Evolutionary conservation across 202 grass and related monocot species (phyloP), one percentile per base, ranked within the genome.

Genomic region (Setaria italica): DNA sequence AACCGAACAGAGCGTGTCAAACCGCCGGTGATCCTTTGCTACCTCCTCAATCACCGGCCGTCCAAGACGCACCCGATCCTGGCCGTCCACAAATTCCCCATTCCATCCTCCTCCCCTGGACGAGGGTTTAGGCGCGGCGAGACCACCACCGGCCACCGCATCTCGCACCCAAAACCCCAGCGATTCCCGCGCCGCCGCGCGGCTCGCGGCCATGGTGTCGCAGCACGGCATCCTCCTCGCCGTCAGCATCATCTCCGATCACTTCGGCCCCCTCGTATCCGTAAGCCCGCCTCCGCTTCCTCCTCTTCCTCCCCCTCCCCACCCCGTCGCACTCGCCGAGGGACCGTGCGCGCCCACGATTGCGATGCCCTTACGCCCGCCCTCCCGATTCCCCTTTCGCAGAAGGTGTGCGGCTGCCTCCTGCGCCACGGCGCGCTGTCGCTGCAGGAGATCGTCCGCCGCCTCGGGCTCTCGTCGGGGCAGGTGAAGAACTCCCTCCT

Each of bases 401-500:
- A 99, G 91, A 96, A 91, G 90, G 93, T 99, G 37, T 92, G 88
- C 78, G 37, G 77, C 6, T 92, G 96, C 90, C 90, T 99, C 13
- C 90, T 96, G 67, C 84, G 62, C 66, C 85, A 80, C 32, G 85
- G 93, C 30, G 30, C 86, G 66, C 88, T 99, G 9, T 81, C 88
- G 20, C 84, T 95, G 65, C 86, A 70, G 41, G 93, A 98, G 56
- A 82, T 98, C 59, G 50, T 81, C 76, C 86, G 91, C 53, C 84
- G 81, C 79, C 66, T 92, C 20, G 30, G 87, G 39, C 83, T 92
- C 73, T 79, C 84, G 2, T 46, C 41, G 6, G 72, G 55, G 32
- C 82, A 92, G 70, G 88, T 91, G 72, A 99, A 99, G 91, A 99
- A 99, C 19, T 86, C 90, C 10, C 96, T 96, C 57, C 91, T 95